phyloP scores from a whole-genome alignment of 352 stramenopile species.

The Phytopythium mirpurense region DNA sequence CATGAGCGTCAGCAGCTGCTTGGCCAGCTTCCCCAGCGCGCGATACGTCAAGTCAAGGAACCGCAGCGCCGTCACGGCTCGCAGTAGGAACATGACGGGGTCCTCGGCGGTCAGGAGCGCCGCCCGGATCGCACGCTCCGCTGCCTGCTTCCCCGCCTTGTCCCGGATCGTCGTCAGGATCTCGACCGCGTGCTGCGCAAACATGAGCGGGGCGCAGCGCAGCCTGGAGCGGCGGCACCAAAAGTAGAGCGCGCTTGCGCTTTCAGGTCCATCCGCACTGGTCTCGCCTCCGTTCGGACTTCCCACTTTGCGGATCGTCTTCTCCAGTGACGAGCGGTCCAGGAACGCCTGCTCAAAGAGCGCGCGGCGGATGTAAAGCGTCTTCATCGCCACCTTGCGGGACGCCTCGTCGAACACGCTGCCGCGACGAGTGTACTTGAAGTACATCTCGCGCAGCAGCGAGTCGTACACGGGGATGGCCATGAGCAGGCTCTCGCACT shows the following conservation, averaged over 20 bases:
- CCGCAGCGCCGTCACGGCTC: conserved; percentile 40
- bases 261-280: conserved; percentile 2
- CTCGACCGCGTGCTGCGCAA: conserved; percentile 65
- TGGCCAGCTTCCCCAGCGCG: conserved; percentile 62
- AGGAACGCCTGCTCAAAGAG: conserved; percentile 55
- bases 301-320: neutral
- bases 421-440: conserved; percentile 66
- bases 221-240: conserved; percentile 42
- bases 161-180: conserved; percentile 65
- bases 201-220: conserved; percentile 55
- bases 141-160: conserved; percentile 52
- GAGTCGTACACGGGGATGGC: conserved; percentile 63
- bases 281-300: neutral
- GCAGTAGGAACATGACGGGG: conserved; percentile 51
- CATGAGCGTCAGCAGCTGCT: conserved; percentile 56
- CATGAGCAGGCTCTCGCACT: conserved; percentile 37
- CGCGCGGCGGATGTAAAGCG: conserved; percentile 45
- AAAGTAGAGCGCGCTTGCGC: conserved; percentile 32
- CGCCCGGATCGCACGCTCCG: conserved; percentile 37
- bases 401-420: conserved; percentile 53
- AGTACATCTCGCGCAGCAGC: conserved; percentile 69
- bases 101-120: conserved; percentile 44
- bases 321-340: conserved; percentile 30
- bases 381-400: conserved; percentile 49
- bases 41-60: conserved; percentile 62